A percentile compares a stretch with the other conserved stretches of the same genome.
phyloP scores from a whole-genome alignment of 148 eudicot species.

The Rhododendron ovatum region DNA sequence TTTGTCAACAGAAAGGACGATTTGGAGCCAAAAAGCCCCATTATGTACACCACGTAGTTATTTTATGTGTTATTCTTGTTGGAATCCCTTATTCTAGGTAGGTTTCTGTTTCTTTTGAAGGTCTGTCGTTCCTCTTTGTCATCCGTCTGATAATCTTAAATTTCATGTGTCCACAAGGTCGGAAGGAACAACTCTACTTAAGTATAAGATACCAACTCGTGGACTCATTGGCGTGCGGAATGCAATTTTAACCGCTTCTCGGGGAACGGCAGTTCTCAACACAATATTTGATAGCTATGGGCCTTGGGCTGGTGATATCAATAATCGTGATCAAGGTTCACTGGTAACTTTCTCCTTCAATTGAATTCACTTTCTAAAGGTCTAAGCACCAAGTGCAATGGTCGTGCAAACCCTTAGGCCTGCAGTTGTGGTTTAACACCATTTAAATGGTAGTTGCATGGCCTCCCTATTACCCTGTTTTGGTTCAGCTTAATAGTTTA shows the following conservation, averaged over 20 bases:
- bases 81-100: neutral
- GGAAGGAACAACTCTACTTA: conserved; percentile 77
- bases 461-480: neutral
- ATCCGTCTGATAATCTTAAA: neutral
- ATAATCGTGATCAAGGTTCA: conserved; percentile 91
- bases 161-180: conserved; percentile 36
- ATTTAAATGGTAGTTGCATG: neutral
- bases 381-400: neutral
- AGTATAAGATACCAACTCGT: conserved; percentile 92
- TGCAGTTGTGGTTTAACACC: neutral
- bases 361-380: neutral
- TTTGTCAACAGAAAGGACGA: neutral
- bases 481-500: neutral
- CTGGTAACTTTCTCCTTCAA: conserved; percentile 46
- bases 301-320: conserved; percentile 96
- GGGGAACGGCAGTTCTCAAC: conserved; percentile 95
- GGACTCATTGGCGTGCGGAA: conserved; percentile 92
- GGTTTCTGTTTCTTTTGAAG: neutral
- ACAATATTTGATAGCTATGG: conserved; percentile 94
- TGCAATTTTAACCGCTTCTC: conserved; percentile 86
- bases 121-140: neutral
- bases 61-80: neutral
- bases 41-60: neutral
- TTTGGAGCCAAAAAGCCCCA: neutral
- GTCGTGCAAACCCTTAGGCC: neutral